Base-by-base conservation (phyloP, 148 eudicot species). In the Euryodendron excelsum region DNA sequence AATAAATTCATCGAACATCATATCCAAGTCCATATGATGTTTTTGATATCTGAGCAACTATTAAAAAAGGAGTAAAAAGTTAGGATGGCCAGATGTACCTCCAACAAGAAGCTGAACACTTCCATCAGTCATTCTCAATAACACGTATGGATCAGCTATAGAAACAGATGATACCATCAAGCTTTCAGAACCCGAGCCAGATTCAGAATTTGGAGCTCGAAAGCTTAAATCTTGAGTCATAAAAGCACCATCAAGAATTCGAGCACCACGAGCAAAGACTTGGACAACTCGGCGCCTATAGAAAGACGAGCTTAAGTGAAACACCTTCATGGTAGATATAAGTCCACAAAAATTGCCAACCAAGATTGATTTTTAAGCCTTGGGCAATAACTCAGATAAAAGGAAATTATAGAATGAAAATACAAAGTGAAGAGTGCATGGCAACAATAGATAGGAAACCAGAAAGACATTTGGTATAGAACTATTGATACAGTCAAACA, bases 21-120 rank as follows among this genome's bases (percentile, higher is more conserved):
- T 67, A 18, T 67, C 27, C 36, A 77, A 55, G 52, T 15, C 4
- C n/a, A 59, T 11, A 50, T 48, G 28, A 5, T 23, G 28, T 48
- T 69, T 37, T 67, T 27, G 34, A 71, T 50, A 17, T 30, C 36
- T 71, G 8, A 62, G 67, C 23, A 56, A 63, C 45, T 53, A 60
- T 5, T 3, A 58, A 55, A 17, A 48, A 58, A 79, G 31, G 11
- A 73, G 72, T 34, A 37, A 20, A 45, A 23, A n/a, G 28, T 39
- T 56, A 59, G 7, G 69, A 53, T 21, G 41, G n/a, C 59, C 33
- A 74, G 64, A 55, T 50, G 47, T 89, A 96, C 99, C 99, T 96
- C 99, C 99, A 89, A 93, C 88, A 85, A 96, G 97, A 81, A 96
- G 96, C 88, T 90, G 98, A 70, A 93, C 82, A 77, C 89, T 96